Evolutionary conservation across 2,329 filamentous ascomycete species (phyloP), one percentile per base, ranked within the genome.

Genomic region (Cladobotryum mycophilum): DNA sequence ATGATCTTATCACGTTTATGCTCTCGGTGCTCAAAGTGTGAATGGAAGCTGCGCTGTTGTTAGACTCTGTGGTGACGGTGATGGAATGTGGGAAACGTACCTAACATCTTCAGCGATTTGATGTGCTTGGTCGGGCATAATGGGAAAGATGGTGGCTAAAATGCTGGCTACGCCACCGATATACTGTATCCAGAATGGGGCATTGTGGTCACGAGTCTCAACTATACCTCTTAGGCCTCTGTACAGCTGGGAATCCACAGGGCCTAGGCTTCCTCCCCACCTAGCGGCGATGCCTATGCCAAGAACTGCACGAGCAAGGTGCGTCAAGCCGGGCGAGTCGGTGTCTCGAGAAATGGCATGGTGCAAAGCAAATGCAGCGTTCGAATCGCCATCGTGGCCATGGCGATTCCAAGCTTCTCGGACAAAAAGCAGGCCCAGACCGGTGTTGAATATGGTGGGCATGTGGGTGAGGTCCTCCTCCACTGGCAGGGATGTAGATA

Each of bases 211-310:
- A 17, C 67, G 65, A 17, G 60, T 62, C 34, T 64, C 61, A 14
- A 76, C 61, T 35, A 81, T 61, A 14, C 59, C 64, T 34, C 67
- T 67, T n/a, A 81, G 63, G 5, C 69, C 69, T 4, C 59, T 56
- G 51, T 73, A 67, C 12, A 80, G 64, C 42, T 67, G 62, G 13
- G 62, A 60, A 53, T 84, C 80, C 1, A 70, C 63, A 1, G 74
- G 72, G 0, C 73, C 73, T 4, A 82, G 62, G 43, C 79, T 77
- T 2, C 81, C 82, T 15, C 83, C 86, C 82, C 89, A 95, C 57
- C 89, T 76, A 42, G 86, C 82, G 58, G 83, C 89, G 1, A 88
- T 73, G 1, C 85, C 77, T 4, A 95, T 70, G 0, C 82, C 88
- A 3, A 96, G 72, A 2, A 88, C 67, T 0, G 87, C 85, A 12